These are phyloP conservation scores for Sporothrix euskadiensis DNA, from an alignment of 2,329 filamentous ascomycete species.

Conservation along the genomic window DNA sequence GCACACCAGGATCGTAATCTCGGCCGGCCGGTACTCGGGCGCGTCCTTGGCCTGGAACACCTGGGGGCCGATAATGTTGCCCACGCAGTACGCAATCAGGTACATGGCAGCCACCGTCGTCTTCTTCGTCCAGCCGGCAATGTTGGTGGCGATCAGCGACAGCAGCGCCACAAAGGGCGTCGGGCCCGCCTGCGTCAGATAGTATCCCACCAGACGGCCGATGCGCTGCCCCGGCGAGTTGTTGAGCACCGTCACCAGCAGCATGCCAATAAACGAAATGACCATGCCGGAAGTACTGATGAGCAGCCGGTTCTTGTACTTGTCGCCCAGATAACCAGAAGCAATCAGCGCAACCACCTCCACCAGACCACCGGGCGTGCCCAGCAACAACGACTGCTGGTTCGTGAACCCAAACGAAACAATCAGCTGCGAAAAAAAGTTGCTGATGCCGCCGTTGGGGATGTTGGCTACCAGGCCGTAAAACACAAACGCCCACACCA, in stretches of 20 bases:
- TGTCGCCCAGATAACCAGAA: conserved; percentile 54
- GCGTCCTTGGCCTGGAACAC: conserved; percentile 58
- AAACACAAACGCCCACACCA: conserved; percentile 43
- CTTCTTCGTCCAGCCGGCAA: conserved; percentile 59
- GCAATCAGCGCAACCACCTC: conserved; percentile 45
- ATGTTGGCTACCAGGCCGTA: conserved; percentile 41
- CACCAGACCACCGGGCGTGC: conserved; percentile 64
- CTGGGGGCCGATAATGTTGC: conserved; percentile 58
- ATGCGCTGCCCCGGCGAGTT: conserved; percentile 50
- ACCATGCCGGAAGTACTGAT: conserved; percentile 36
- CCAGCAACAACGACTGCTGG: conserved; percentile 64
- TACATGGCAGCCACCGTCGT: conserved; percentile 58
- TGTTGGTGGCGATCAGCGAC: conserved; percentile 63
- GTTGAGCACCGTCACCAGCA: conserved; percentile 65
- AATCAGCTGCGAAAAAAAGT: conserved; percentile 47
- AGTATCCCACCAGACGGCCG: conserved; percentile 64
- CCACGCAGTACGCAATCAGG: conserved; percentile 53
- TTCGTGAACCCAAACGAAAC: conserved; percentile 63
- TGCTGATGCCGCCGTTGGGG: conserved; percentile 42
- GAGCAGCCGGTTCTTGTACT: conserved; percentile 55
- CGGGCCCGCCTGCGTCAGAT: conserved; percentile 61
- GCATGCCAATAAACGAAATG: conserved; percentile 58
- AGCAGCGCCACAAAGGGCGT: conserved; percentile 65
- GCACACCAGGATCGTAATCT: conserved; percentile 64
- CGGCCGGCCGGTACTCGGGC: conserved; percentile 62